Evolutionary conservation across 2,329 filamentous ascomycete genomes (phyloP).

Genomic region (Penicillium brasilianum): DNA sequence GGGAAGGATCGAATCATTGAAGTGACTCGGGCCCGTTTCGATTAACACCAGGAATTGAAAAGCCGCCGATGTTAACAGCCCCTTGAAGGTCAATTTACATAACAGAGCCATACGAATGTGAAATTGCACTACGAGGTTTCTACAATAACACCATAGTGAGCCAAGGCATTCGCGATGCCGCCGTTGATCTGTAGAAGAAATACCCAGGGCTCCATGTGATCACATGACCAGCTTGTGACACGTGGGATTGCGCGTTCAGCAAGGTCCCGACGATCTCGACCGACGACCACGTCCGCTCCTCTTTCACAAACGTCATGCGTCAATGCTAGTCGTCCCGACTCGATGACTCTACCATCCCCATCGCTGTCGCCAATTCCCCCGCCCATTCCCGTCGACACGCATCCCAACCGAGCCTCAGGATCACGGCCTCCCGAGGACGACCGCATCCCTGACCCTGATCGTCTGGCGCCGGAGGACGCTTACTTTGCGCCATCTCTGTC

Average conservation of each 20-base stretch:
- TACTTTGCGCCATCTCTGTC: constrained; percentile 69
- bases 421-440: constrained; percentile 43
- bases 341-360: constrained; percentile 41
- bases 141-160: background rate
- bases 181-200: background rate
- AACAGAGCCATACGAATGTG: too few species aligned
- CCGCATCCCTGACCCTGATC: constrained; percentile 63
- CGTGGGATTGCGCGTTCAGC: constrained; percentile 24
- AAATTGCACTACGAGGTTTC: background rate
- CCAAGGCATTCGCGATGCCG: background rate
- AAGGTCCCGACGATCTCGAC: constrained; percentile 8
- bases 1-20: background rate
- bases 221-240: constrained; percentile 21
- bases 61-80: too few species aligned
- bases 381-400: constrained; percentile 53
- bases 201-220: background rate
- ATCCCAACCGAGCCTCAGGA: constrained; percentile 48
- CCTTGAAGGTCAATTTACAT: background rate
- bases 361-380: constrained; percentile 47
- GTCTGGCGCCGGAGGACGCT: constrained; percentile 83
- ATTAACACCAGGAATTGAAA: too few species aligned
- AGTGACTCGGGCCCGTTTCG: background rate
- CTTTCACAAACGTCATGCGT: constrained; percentile 33
- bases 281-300: constrained; percentile 5
- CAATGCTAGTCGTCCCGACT: constrained; percentile 35